Conservation (phyloP, 192 early-diverging fungal species). For the Coemansia sp. region DNA sequence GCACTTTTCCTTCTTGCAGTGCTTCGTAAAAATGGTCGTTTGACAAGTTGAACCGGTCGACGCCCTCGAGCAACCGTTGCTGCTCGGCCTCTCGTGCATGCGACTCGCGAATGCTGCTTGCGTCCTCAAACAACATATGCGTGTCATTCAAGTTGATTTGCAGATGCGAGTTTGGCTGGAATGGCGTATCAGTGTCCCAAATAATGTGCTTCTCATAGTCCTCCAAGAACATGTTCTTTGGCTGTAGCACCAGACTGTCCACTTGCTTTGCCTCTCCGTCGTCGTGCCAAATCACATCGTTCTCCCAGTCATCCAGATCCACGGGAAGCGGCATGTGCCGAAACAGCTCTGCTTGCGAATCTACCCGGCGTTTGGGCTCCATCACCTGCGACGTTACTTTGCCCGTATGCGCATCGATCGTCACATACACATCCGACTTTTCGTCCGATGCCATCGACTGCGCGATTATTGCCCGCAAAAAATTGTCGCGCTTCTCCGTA, state of each 20-base stretch:
- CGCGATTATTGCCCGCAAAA: constrained; percentile 23
- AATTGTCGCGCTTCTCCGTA: constrained; percentile 9
- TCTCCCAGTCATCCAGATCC: constrained; percentile 82
- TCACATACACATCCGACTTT: constrained; percentile 32
- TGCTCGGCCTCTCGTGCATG: constrained; percentile 63
- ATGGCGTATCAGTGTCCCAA: constrained; percentile 71
- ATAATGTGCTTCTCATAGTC: constrained; percentile 76
- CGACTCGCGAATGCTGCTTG: constrained; percentile 45
- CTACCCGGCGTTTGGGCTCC: constrained; percentile 24
- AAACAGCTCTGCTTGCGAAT: constrained; percentile 40
- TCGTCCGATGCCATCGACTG: constrained; percentile 36
- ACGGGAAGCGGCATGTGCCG: constrained; percentile 62
- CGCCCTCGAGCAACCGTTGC: constrained; percentile 56
- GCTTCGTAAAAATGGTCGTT: constrained; percentile 86
- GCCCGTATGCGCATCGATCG: constrained; percentile 32
- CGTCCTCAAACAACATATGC: constrained; percentile 71
- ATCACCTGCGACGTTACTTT: constrained; percentile 25
- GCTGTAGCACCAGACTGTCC: constrained; percentile 8
- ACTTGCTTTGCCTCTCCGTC: constrained; percentile 1
- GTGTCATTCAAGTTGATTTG: constrained; percentile 69
- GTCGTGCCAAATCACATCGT: constrained; percentile 75
- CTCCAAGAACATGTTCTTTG: constrained; percentile 28
- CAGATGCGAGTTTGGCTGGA: constrained; percentile 58
- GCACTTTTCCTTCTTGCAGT: constrained; percentile 62
- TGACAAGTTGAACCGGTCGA: constrained; percentile 83